A percentile compares a stretch with the other conserved stretches of the same genome.
phyloP scores from a whole-genome alignment of 2,329 filamentous ascomycete species.

The Nothophoma quercina region DNA sequence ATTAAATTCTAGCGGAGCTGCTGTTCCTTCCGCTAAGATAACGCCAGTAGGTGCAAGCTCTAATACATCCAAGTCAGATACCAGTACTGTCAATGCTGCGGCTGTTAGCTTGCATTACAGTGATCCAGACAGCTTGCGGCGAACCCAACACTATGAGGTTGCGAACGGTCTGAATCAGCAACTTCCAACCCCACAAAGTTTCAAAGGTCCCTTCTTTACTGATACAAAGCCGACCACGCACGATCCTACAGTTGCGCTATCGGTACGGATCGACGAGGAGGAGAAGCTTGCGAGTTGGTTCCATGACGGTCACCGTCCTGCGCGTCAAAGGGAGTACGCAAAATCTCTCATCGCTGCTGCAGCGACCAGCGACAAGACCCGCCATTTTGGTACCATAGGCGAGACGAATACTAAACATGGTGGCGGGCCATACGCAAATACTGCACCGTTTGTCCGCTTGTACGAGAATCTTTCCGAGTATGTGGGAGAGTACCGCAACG shows the following conservation, averaged over 20 bases:
- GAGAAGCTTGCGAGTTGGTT: conserved; percentile 54
- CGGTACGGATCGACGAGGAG: conserved; percentile 36
- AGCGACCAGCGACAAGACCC: conserved; percentile 14
- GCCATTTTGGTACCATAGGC: conserved; percentile 24
- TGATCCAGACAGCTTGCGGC: conserved; percentile 34
- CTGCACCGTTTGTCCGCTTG: conserved; percentile 51
- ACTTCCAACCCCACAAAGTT: conserved; percentile 43
- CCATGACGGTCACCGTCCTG: conserved; percentile 38
- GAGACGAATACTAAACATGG: conserved; percentile 2
- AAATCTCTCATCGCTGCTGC: conserved; percentile 33
- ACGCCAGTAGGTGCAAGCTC: not conserved
- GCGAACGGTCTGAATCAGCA: conserved; percentile 36
- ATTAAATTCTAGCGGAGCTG: conserved; percentile 29
- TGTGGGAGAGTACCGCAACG: conserved; percentile 36
- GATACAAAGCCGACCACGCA: conserved; percentile 38
- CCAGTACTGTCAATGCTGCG: conserved; percentile 15
- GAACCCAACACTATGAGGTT: conserved; percentile 26
- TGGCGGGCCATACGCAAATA: conserved; percentile 31
- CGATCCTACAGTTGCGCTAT: conserved; percentile 35
- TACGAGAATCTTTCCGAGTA: conserved; percentile 55
- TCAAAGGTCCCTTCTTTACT: conserved; percentile 49
- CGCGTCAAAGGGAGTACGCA: conserved; percentile 37
- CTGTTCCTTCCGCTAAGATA: conserved; percentile 22
- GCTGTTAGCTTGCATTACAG: conserved; percentile 33
- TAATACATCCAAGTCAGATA: conserved; percentile 16